Conservation (phyloP, 2,329 filamentous ascomycete species). For the Xylaria hypoxylon region DNA sequence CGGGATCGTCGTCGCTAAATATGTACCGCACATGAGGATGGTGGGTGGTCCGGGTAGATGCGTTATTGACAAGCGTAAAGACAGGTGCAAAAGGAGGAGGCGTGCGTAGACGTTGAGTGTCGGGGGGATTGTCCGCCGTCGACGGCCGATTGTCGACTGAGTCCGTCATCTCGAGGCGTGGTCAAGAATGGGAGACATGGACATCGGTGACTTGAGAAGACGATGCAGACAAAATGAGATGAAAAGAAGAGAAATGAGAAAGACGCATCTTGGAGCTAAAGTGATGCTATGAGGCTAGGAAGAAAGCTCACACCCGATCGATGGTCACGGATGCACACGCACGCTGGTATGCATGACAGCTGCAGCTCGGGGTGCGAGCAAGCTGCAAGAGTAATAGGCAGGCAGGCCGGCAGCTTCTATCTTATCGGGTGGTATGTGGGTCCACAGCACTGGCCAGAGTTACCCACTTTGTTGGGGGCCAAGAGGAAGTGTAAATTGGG, state of each 20-base stretch:
- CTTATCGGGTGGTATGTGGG: slow-evolving; percentile 35
- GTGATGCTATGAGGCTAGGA: slow-evolving; percentile 23
- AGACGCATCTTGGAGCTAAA: slow-evolving; percentile 45
- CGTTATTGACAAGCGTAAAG: slow-evolving; percentile 86
- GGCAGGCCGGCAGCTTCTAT: slow-evolving; percentile 22
- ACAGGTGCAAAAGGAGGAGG: slow-evolving; percentile 75
- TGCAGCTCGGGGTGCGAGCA: slow-evolving; percentile 37
- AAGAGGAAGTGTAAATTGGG: not conserved
- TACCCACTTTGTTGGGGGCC: slow-evolving; percentile 19
- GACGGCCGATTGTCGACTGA: slow-evolving; percentile 40
- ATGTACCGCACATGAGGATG: slow-evolving; percentile 93
- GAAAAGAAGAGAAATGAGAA: slow-evolving; percentile 23
- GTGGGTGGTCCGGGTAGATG: slow-evolving; percentile 76
- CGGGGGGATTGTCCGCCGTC: slow-evolving; percentile 37
- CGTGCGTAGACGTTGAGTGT: slow-evolving; percentile 41
- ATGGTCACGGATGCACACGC: slow-evolving; percentile 27
- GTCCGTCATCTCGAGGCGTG: slow-evolving; percentile 48
- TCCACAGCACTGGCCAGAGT: not conserved
- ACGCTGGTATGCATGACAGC: slow-evolving; percentile 28
- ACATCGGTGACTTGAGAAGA: slow-evolving; percentile 29
- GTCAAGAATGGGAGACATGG: slow-evolving; percentile 38
- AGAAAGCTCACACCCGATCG: slow-evolving; percentile 27
- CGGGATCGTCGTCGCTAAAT: slow-evolving; percentile 90
- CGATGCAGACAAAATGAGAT: slow-evolving; percentile 20
- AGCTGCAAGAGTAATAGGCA: slow-evolving; percentile 31